phyloP scores from a whole-genome alignment of 2,329 filamentous ascomycete species.

The Coniochaeta hoffmannii region DNA sequence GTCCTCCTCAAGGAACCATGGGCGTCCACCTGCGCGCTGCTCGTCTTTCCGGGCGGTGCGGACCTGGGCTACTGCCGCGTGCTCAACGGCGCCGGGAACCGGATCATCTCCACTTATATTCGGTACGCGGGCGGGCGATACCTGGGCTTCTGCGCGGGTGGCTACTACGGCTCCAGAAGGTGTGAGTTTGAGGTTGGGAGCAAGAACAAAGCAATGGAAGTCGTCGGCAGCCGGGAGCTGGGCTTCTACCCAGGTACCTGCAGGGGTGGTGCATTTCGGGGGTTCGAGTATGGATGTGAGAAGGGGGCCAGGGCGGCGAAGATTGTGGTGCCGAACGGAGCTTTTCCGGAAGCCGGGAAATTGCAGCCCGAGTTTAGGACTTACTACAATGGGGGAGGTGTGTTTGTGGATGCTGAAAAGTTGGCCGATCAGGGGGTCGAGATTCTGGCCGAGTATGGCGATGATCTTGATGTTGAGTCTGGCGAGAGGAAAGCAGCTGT shows the following conservation, averaged over 20 bases:
- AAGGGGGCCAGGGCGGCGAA: conserved; percentile 67
- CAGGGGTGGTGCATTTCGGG: conserved; percentile 77
- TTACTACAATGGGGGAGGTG: conserved; percentile 92
- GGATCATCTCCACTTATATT: conserved; percentile 76
- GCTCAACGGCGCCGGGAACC: conserved; percentile 83
- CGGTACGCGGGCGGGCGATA: conserved; percentile 71
- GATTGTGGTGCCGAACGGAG: conserved; percentile 55
- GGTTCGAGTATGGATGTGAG: conserved; percentile 88
- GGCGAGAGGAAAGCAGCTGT: conserved; percentile 70
- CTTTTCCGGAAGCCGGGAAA: conserved; percentile 40
- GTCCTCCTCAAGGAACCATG: conserved; percentile 87
- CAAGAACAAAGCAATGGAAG: conserved; percentile 59
- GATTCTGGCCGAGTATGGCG: conserved; percentile 72
- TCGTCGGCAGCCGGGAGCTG: conserved; percentile 77
- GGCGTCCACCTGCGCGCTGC: conserved; percentile 75
- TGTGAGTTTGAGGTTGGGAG: conserved; percentile 94
- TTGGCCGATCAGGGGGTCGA: conserved; percentile 60
- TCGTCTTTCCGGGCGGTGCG: conserved; percentile 91
- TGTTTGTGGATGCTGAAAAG: conserved; percentile 74
- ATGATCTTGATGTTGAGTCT: conserved; percentile 67
- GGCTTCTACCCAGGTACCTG: conserved; percentile 83
- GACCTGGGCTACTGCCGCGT: conserved; percentile 85
- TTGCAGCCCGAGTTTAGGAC: conserved; percentile 58
- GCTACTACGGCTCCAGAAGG: conserved; percentile 73
- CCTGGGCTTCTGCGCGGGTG: conserved; percentile 88